Evolutionary conservation across 768 basidiomycete genomes (phyloP).

Genomic region (Crassisporium funariophilum): DNA sequence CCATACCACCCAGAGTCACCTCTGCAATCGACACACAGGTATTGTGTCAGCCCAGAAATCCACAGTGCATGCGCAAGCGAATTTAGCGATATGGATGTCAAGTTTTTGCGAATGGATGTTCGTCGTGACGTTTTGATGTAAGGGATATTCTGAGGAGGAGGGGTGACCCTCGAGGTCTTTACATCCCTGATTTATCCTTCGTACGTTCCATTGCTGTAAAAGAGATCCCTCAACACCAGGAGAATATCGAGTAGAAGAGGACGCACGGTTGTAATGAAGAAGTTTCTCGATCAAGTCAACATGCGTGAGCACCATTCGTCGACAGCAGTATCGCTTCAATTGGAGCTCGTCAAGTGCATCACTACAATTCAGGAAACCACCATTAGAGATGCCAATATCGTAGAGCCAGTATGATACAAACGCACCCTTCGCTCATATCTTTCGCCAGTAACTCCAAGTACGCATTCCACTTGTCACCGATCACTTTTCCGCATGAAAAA

Average conservation of each 20-base stretch:
- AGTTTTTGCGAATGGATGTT: too few relatives aligned
- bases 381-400: neutral
- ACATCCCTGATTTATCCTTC: conserved; percentile 41
- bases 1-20: too few relatives aligned
- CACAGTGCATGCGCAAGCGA: too few relatives aligned
- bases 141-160: too few relatives aligned
- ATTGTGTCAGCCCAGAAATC: too few relatives aligned
- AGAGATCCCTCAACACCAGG: neutral
- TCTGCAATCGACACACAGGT: too few relatives aligned
- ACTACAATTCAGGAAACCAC: conserved; percentile 40
- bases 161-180: too few relatives aligned
- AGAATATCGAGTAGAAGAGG: neutral
- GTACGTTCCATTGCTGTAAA: conserved; percentile 50
- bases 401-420: conserved; percentile 9
- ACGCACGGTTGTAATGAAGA: conserved; percentile 91
- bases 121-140: too few relatives aligned
- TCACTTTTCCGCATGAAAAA: conserved; percentile 96
- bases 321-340: conserved; percentile 92
- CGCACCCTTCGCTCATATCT: conserved; percentile 89
- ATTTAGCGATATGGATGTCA: too few relatives aligned
- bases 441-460: conserved; percentile 82
- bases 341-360: conserved; percentile 90
- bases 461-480: conserved; percentile 93
- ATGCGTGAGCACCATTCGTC: conserved; percentile 96
- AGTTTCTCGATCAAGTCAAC: conserved; percentile 98